Conservation (phyloP, 805 yeast genomes). For the Schwanniomyces pseudopolymorphus region DNA sequence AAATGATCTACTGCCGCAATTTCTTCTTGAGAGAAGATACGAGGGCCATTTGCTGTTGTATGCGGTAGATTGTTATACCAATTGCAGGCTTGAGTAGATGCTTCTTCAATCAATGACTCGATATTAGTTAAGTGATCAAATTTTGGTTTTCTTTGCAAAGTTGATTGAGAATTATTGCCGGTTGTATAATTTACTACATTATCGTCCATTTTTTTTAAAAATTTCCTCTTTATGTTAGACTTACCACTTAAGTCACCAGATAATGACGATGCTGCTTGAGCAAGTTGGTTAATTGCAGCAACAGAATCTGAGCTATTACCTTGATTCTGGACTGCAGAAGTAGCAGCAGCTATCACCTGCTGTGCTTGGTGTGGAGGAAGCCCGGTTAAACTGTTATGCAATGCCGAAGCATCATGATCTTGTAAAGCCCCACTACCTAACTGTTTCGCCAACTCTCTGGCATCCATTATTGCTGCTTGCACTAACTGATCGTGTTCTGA, state of each 20-base stretch:
- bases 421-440: slow-evolving; percentile 21
- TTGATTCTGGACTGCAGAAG: slow-evolving; percentile 22
- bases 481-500: slow-evolving; percentile 64
- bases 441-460: slow-evolving; percentile 57
- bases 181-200: slow-evolving; percentile 4
- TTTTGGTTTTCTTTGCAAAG: slow-evolving; percentile 13
- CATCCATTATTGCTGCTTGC: slow-evolving; percentile 69
- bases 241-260: slow-evolving; percentile 11
- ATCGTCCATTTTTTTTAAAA: slow-evolving; percentile 6
- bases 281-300: slow-evolving; percentile 27
- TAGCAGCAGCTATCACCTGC: slow-evolving; percentile 27
- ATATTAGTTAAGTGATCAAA: slow-evolving; percentile 27
- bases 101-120: slow-evolving; percentile 35
- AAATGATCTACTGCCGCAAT: slow-evolving; percentile 69
- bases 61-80: slow-evolving; percentile 36
- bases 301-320: slow-evolving; percentile 13
- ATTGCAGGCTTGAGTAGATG: slow-evolving; percentile 29
- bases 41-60: slow-evolving; percentile 28
- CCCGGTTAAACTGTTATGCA: slow-evolving; percentile 13
- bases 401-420: slow-evolving; percentile 8
- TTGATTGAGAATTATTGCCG: slow-evolving; percentile 1
- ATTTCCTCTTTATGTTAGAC: slow-evolving; percentile 3
- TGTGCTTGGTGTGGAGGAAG: slow-evolving; percentile 27
- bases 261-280: slow-evolving; percentile 28
- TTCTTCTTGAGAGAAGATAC: slow-evolving; percentile 63